Base-by-base conservation (phyloP, 345 rosid species). In the Boechera divaricarpa region DNA sequence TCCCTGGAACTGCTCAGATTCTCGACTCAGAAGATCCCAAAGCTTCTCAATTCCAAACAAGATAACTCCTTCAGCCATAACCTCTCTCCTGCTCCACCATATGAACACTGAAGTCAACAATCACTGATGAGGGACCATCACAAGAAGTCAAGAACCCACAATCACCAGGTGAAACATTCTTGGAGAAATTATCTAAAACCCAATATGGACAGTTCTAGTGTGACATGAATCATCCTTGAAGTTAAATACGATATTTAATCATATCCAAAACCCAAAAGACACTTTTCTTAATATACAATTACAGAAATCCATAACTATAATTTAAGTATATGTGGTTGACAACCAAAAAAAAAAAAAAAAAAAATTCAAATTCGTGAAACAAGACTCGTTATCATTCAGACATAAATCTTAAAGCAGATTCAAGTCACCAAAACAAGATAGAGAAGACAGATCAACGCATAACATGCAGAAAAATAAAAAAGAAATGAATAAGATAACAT, bases 21-120 rank as follows among this genome's bases (percentile, higher is more conserved):
- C 76, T 38, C 41, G 77, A 51, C 29, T 62, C 5, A 78, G 21
- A 28, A 74, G 21, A 24, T 70, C 75, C 26, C 51, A 49, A 12
- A 74, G 70, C 49, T 72, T 82, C 56, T 82, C 33, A 5, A 75
- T 54, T 52, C 39, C 80, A 54, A 64, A 82, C 29, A 63, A 31
- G 11, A 78, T 57, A 10, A 70, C 68, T 42, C 45, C 72, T 52
- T 74, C 84, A 12, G 59, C 71, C 71, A 67, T 67, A 57, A 56
- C 36, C 13, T 6, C 18, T 15, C 59, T 54, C 59, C 59, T 54
- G 59, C 35, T 54, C 3, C 35, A 52, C 57, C 32, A 52, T 4
- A 52, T 1, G 32, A 52, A 52, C 57, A 52, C 15, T 9, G 6
- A 52, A 24, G 32, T 52, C 31, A 24, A 24, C 32, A 26, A 53